These are phyloP conservation scores for Yarrowia porcina DNA, from an alignment of 805 yeast genomes.

Conservation along the genomic window DNA sequence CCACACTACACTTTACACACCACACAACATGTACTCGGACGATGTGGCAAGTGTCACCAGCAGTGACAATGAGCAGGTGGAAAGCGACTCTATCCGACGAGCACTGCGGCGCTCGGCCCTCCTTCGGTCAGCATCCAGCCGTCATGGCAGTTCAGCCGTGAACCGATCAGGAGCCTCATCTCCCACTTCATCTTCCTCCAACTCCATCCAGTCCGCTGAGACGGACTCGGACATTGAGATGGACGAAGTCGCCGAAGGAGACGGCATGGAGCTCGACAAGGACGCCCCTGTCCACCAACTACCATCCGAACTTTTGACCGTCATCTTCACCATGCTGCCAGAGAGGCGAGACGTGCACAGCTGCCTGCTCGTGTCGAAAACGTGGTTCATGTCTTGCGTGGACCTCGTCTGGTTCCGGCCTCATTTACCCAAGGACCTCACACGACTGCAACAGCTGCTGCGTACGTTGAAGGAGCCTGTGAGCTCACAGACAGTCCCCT, in stretches of 20 bases:
- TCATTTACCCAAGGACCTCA: constrained; percentile 50
- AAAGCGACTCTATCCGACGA: constrained; percentile 19
- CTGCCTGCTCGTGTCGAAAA: constrained; percentile 20
- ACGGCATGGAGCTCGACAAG: constrained; percentile 4
- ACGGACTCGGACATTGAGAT: constrained; percentile 23
- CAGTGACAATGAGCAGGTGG: constrained; percentile 20
- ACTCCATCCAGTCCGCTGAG: constrained; percentile 19
- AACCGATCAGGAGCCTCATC: constrained; percentile 8
- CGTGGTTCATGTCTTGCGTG: constrained; percentile 71
- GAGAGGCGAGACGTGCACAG: constrained; percentile 16
- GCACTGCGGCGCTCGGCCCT: constrained; percentile 18
- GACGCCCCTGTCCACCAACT: background rate
- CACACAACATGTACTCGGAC: background rate
- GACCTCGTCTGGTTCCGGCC: constrained; percentile 90
- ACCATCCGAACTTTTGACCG: constrained; percentile 21
- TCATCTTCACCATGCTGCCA: constrained; percentile 23
- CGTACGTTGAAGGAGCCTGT: constrained; percentile 49
- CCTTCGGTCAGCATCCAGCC: background rate
- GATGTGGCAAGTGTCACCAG: constrained; percentile 12
- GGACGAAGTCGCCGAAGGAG: constrained; percentile 3
- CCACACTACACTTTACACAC: background rate
- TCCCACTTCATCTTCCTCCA: background rate
- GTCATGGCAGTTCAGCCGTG: background rate
- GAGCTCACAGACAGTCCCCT: constrained; percentile 64
- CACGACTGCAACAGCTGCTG: constrained; percentile 50